Evolutionary conservation across 2,329 filamentous ascomycete genomes (phyloP).

Genomic region (Aspergillus phoenicis): DNA sequence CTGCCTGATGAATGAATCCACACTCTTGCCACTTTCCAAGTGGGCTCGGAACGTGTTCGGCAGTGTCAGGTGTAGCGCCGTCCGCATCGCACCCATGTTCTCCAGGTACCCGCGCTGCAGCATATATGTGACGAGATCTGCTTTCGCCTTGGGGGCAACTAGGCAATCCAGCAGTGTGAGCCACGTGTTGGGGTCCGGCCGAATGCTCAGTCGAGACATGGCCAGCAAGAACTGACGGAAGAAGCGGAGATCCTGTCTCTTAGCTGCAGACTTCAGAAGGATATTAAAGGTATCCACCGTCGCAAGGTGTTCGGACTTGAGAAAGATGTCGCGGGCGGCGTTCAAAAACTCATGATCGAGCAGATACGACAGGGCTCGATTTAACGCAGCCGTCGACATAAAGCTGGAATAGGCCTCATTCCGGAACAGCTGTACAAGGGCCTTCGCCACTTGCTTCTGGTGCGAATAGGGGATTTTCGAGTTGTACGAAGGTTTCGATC

Average conservation of each 20-base stretch:
- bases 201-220: constrained; percentile 43
- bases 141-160: constrained; percentile 31
- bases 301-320: constrained; percentile 38
- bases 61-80: constrained; percentile 35
- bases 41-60: constrained; percentile 35
- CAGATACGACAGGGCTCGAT: constrained; percentile 44
- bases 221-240: constrained; percentile 42
- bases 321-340: constrained; percentile 38
- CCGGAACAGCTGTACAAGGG: constrained; percentile 37
- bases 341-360: constrained; percentile 35
- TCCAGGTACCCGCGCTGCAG: constrained; percentile 34
- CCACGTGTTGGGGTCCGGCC: constrained; percentile 49
- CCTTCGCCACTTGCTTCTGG: constrained; percentile 22
- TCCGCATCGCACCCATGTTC: constrained; percentile 26
- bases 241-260: constrained; percentile 39
- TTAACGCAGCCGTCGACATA: constrained; percentile 47
- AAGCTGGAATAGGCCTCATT: constrained; percentile 31
- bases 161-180: constrained; percentile 40
- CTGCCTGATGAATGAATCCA: constrained; percentile 40
- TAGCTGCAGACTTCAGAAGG: constrained; percentile 43
- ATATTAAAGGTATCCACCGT: constrained; percentile 50
- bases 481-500: constrained; percentile 21
- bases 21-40: constrained; percentile 36
- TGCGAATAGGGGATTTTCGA: constrained; percentile 12
- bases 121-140: constrained; percentile 35